Evolutionary conservation across 768 basidiomycete genomes (phyloP).

Genomic region (Wakefieldia striispora): DNA sequence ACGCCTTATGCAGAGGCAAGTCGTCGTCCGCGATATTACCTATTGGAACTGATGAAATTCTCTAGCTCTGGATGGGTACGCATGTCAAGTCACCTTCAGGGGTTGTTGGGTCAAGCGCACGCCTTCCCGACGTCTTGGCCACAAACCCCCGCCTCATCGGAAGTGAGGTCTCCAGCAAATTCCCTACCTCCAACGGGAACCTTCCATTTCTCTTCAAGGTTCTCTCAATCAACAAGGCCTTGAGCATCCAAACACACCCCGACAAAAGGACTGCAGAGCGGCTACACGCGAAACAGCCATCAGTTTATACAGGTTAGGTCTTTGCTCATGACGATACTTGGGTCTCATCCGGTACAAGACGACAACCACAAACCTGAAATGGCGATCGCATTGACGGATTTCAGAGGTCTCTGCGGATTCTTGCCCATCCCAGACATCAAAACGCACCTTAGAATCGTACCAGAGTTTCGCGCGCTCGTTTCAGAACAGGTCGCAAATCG

Average conservation of each 20-base stretch:
- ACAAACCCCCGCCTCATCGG: conserved; percentile 71
- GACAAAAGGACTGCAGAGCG: conserved; percentile 78
- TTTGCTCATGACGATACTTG: not conserved
- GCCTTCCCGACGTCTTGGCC: conserved; percentile 60
- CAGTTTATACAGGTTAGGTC: conserved; percentile 85
- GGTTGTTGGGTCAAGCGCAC: conserved; percentile 44
- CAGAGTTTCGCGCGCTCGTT: conserved; percentile 76
- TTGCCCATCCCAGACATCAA: conserved; percentile 76
- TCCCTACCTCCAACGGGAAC: conserved; percentile 58
- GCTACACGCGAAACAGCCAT: conserved; percentile 65
- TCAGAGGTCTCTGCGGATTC: conserved; percentile 91
- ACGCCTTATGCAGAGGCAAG: conserved; percentile 92
- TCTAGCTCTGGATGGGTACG: conserved; percentile 98
- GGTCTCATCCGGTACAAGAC: conserved; percentile 47
- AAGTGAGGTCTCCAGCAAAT: conserved; percentile 48
- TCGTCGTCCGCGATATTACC: conserved; percentile 1
- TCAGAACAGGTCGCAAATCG: conserved; percentile 48
- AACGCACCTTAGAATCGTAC: conserved; percentile 58
- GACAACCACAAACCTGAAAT: conserved; percentile 99
- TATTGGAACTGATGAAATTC: conserved; percentile 2
- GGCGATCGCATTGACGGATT: conserved; percentile 93
- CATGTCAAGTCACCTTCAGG: conserved; percentile 74
- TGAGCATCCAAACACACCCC: conserved; percentile 92
- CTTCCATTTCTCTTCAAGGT: conserved; percentile 93
- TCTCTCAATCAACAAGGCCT: conserved; percentile 82